Evolutionary conservation across 345 rosid genomes (phyloP), one percentile per base, ranked within the genome.

Genomic region (Acer negundo): DNA sequence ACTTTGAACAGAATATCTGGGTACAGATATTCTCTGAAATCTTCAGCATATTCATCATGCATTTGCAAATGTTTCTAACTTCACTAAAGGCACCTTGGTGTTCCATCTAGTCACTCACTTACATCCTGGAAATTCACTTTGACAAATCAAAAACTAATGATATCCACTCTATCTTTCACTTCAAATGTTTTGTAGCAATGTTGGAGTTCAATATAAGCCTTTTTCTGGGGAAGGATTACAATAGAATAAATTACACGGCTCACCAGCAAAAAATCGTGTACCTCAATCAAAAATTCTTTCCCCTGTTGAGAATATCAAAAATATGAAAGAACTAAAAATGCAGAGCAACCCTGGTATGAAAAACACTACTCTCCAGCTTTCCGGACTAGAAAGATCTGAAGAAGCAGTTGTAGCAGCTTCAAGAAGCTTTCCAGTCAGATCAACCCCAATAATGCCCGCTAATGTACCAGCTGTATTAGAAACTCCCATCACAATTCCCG

Each of bases 381-480:
- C 99, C n/a, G 97, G 97, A 83, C 90, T 86, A 26, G 95, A 94
- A 73, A 96, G 87, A 89, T 91, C 97, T 1, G 92, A 86, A 81
- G 90, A 91, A 44, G 87, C 35, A 74, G 84, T 77, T 86, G 88
- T 94, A 42, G 98, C 92, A 38, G 97, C 93, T 84, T 96, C 97
- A 6, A 94, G 99, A 75, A 96, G 93, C 86, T 77, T 74, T 23
- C 99, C 98, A 10, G 97, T 94, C 79, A 94, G 75, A 79, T 90
- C 93, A 22, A 96, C 99, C 78, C 99, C 99, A 56, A 94, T 78
- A 68, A 96, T 90, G 67, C 98, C 99, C 23, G 98, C 99, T 67
- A 96, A 82, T 40, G 99, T 96, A 44, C 99, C 98, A 16, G 98
- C 99, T 9, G 99, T 96, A 77, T 96, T 96, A 2, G 99, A 96